Conservation (phyloP, 2,329 filamentous ascomycete genomes). For the Cladosporium sp. region DNA sequence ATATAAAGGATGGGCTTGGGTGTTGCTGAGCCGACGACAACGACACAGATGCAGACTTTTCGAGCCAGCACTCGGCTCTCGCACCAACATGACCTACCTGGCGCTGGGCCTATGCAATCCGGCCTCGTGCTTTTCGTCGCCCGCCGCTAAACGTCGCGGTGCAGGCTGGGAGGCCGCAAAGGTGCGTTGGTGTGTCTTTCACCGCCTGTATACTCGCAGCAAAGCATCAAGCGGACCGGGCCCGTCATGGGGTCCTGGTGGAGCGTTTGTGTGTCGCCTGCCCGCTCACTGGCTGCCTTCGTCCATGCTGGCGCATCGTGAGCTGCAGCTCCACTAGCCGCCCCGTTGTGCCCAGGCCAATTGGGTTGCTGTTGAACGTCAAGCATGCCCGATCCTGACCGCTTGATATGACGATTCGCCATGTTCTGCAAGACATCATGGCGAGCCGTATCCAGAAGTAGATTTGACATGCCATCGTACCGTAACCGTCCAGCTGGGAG, state of each 20-base stretch:
- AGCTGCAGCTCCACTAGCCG: not conserved
- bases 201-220: slow-evolving; percentile 8
- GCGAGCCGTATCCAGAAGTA: not conserved
- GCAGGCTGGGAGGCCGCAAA: not conserved
- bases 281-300: not conserved
- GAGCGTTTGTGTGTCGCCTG: not conserved
- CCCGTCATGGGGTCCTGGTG: slow-evolving; percentile 7
- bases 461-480: not conserved
- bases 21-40: slow-evolving; percentile 11
- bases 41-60: slow-evolving; percentile 11
- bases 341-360: slow-evolving; percentile 1
- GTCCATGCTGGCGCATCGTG: not conserved
- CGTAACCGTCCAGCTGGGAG: not conserved
- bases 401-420: not conserved
- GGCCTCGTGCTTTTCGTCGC: slow-evolving; percentile 3
- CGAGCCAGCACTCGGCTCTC: slow-evolving; percentile 2
- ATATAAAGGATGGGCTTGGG: not conserved
- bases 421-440: not conserved
- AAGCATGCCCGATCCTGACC: slow-evolving; percentile 1
- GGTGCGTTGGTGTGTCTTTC: slow-evolving; percentile 3
- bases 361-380: not conserved
- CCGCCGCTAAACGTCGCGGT: not conserved
- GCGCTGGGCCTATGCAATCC: not conserved
- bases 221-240: slow-evolving; percentile 5
- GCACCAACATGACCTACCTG: slow-evolving; percentile 8